A percentile compares a stretch with the other conserved stretches of the same genome.
Evolutionary conservation across 331 rosid genomes (phyloP).

Genomic region (Saraca asoca): DNA sequence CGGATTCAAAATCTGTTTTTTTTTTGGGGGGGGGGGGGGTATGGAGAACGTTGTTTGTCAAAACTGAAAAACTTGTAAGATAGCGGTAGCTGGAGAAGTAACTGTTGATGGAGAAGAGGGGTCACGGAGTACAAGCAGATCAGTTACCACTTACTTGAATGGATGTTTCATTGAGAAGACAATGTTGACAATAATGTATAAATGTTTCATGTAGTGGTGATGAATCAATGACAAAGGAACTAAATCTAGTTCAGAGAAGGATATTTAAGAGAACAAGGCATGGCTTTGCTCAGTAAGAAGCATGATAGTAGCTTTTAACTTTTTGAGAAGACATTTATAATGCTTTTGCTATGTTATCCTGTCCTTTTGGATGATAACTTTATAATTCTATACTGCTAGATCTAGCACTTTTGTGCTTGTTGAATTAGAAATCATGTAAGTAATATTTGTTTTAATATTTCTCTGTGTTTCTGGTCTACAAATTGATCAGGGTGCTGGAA

Average conservation of each 20-base stretch:
- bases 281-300: too few relatives aligned
- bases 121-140: constrained; percentile 7
- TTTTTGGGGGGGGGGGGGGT: neutral
- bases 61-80: neutral
- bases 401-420: neutral
- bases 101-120: neutral
- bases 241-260: neutral
- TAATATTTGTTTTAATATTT: neutral
- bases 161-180: too few relatives aligned
- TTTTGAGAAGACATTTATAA: neutral
- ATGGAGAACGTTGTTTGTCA: neutral
- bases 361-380: neutral
- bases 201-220: neutral
- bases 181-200: too few relatives aligned
- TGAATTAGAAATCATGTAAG: neutral
- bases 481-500: constrained; percentile 81
- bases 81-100: too few relatives aligned
- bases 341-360: neutral
- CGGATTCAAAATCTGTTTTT: neutral
- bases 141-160: neutral
- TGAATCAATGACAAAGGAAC: neutral
- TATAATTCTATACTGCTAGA: too few relatives aligned
- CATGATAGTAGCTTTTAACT: neutral
- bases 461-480: neutral
- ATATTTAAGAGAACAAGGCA: neutral